Percentiles rank a stretch among this genome's conserved stretches.
These are phyloP conservation scores for Chondrus crispus DNA, from an alignment of 23 red algal species.

Conservation along the genomic window DNA sequence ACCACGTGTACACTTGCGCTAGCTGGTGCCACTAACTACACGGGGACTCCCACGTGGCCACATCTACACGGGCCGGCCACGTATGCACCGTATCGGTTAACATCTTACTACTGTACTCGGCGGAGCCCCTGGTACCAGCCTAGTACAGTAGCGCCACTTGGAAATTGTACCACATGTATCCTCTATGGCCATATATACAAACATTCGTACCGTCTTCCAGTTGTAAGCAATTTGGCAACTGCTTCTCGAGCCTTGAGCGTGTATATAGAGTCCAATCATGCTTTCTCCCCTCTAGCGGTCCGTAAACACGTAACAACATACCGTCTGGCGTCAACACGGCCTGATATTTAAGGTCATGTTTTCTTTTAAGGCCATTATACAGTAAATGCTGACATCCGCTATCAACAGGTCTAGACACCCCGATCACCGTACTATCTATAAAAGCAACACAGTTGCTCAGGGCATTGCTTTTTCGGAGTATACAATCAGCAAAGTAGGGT, in stretches of 20 bases:
- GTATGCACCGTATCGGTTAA: no score
- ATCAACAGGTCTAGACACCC: background rate
- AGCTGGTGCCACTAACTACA: no score
- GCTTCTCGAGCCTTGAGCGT: background rate
- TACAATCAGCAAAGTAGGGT: background rate
- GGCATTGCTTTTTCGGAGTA: background rate
- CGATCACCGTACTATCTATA: background rate
- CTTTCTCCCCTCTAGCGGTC: background rate
- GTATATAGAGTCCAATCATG: background rate
- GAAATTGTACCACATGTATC: no score
- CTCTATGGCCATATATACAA: no score
- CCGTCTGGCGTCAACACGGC: background rate
- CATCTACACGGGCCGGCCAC: no score
- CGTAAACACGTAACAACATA: background rate
- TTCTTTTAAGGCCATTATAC: background rate
- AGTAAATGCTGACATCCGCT: background rate
- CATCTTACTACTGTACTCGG: no score
- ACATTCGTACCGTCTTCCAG: no score
- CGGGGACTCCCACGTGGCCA: no score
- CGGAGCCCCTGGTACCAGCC: no score
- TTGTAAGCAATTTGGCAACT: background rate
- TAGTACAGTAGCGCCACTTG: no score
- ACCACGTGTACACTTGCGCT: no score
- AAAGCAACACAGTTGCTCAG: background rate
- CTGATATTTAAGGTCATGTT: background rate